phyloP scores from a whole-genome alignment of 1,284 basidiomycete genomes.

The Austroboletus novae-zelandiae region DNA sequence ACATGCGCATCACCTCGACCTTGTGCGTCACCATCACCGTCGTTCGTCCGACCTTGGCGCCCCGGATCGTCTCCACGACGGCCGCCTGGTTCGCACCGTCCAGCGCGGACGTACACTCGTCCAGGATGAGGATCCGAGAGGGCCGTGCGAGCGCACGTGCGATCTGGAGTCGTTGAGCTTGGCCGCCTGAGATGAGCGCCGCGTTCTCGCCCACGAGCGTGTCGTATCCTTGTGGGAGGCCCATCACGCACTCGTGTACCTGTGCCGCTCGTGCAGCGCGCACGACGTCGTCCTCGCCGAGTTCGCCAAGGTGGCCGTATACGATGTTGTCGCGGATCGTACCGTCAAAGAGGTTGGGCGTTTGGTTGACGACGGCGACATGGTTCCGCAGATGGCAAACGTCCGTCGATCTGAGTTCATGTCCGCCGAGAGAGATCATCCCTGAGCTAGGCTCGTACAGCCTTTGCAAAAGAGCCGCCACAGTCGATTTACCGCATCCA shows the following conservation, averaged over 20 bases:
- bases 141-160: slow-evolving; percentile 81
- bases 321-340: slow-evolving; percentile 84
- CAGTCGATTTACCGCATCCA: slow-evolving; percentile 87
- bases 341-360: slow-evolving; percentile 84
- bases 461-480: slow-evolving; percentile 79
- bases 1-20: slow-evolving; percentile 86
- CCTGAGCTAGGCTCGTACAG: slow-evolving; percentile 80
- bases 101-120: slow-evolving; percentile 92
- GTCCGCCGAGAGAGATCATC: slow-evolving; percentile 54
- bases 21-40: slow-evolving; percentile 95
- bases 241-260: slow-evolving; percentile 84
- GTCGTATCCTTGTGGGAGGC: slow-evolving; percentile 81
- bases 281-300: slow-evolving; percentile 52
- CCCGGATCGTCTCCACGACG: slow-evolving; percentile 75
- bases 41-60: slow-evolving; percentile 67
- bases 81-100: slow-evolving; percentile 80
- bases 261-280: slow-evolving; percentile 74
- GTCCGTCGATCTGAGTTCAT: slow-evolving; percentile 56
- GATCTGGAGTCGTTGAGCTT: slow-evolving; percentile 91
- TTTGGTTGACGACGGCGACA: slow-evolving; percentile 83
- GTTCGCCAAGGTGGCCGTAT: slow-evolving; percentile 56
- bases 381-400: slow-evolving; percentile 76
- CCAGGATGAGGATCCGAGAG: slow-evolving; percentile 80
- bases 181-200: slow-evolving; percentile 86
- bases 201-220: slow-evolving; percentile 90